These are phyloP conservation scores for Colletotrichum spinosum DNA, from an alignment of 2,329 filamentous ascomycete species.

Conservation along the genomic window DNA sequence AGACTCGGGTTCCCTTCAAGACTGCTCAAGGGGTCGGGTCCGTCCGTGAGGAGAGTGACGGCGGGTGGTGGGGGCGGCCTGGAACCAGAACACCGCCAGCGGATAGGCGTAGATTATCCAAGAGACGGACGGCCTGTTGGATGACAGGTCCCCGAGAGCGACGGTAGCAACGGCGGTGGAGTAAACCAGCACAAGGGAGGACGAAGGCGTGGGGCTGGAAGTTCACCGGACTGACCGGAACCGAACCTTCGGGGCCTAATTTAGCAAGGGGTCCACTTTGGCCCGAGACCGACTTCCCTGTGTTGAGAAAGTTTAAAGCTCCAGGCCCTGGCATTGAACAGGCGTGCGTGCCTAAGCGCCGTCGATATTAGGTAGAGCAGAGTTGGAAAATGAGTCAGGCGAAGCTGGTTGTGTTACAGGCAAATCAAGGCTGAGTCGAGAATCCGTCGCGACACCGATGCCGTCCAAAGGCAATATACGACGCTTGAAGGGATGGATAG, in stretches of 20 bases:
- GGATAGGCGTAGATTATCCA: neutral
- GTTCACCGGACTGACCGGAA: slow-evolving; percentile 9
- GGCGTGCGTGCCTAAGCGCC: too few species aligned
- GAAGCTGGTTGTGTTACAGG: too few species aligned
- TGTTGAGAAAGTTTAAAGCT: neutral
- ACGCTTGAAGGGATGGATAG: too few species aligned
- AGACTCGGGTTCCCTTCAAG: too few species aligned
- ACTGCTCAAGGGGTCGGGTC: too few species aligned
- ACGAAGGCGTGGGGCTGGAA: slow-evolving; percentile 5
- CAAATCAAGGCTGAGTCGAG: too few species aligned
- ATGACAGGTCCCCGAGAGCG: slow-evolving; percentile 14
- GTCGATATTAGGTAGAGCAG: too few species aligned
- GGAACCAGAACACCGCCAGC: neutral
- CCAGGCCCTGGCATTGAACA: neutral
- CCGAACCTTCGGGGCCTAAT: slow-evolving; percentile 22
- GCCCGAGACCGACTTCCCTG: slow-evolving; percentile 3
- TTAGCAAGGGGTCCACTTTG: slow-evolving; percentile 17
- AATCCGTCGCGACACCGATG: too few species aligned
- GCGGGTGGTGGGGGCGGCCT: too few species aligned
- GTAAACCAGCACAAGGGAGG: neutral
- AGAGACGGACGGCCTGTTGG: slow-evolving; percentile 3
- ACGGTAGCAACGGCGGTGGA: slow-evolving; percentile 16
- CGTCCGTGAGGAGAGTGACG: too few species aligned
- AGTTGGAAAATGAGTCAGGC: too few species aligned
- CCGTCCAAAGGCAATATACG: too few species aligned